Base-by-base conservation (phyloP, 2,329 filamentous ascomycete species). In the Phyllosticta paracitricarpa region DNA sequence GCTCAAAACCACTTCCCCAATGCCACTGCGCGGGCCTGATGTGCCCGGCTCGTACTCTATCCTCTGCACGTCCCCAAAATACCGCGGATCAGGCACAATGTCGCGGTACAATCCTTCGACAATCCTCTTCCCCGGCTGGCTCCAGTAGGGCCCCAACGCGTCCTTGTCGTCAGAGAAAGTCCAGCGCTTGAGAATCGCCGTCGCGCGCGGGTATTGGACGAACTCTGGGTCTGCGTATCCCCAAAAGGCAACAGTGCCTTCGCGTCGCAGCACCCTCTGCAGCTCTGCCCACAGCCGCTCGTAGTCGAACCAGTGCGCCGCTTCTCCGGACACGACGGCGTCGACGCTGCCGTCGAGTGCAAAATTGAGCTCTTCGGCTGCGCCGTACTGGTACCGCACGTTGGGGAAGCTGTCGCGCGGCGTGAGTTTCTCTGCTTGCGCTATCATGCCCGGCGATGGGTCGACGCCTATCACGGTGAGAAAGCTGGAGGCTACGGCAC, bases 231-330 rank as follows among this genome's bases (percentile, higher is more conserved):
- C 85, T 67, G 83, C 84, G 71, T 88, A 88, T 1, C 84, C 84
- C 82, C 81, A 87, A 68, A 85, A 84, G 0, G 84, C 84, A n/a
- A 88, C 66, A 0, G 82, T 83, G 17, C 84, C 84, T 14, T 81
- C 81, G 1, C 71, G 69, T 56, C 80, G 76, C 51, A 86, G 72
- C 7, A 84, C 78, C 12, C 82, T 77, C 9, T 73, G 73, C 62
- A 87, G 69, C 66, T 83, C 80, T 0, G 77, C 77, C 81, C 83
- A 88, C 2, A 81, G 77, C 51, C 73, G 76, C 7, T 64, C 51
- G 67, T 82, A 83, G 68, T 87, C 78, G 69, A 88, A 88, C 85
- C 85, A 88, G 69, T 88, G 85, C 51, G 84, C 83, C 7, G 84
- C 79, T 67, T 88, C 84, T 0, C 74, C 79, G 0, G 78, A 76